phyloP scores from a whole-genome alignment of 148 eudicot genomes.

The Persicaria maculosa region DNA sequence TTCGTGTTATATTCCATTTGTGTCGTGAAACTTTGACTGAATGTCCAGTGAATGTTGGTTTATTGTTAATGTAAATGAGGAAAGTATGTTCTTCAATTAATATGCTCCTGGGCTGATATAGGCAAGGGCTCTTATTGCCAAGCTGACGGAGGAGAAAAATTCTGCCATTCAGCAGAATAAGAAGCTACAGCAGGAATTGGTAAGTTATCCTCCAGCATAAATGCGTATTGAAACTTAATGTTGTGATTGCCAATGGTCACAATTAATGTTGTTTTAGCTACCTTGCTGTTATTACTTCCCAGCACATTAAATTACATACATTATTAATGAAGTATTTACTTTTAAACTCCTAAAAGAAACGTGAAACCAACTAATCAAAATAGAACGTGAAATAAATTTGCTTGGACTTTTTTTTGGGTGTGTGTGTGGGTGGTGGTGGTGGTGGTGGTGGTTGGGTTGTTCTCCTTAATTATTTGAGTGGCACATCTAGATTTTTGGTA shows the following conservation, averaged over 20 bases:
- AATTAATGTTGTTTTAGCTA: background rate
- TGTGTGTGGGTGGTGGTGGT: background rate
- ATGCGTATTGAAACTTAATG: background rate
- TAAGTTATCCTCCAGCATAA: conserved; percentile 17
- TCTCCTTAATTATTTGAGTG: background rate
- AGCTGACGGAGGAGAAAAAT: conserved; percentile 66
- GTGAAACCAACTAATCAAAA: background rate
- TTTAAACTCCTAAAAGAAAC: background rate
- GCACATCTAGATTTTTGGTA: background rate
- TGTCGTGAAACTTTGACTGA: background rate
- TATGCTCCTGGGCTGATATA: conserved; percentile 21
- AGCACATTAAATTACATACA: background rate
- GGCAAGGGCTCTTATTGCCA: conserved; percentile 46
- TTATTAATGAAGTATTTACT: background rate
- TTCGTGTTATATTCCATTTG: too few relatives aligned
- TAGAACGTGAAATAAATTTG: background rate
- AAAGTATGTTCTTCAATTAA: background rate
- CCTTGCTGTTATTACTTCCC: background rate
- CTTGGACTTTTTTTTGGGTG: background rate
- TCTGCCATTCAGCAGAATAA: conserved; percentile 50
- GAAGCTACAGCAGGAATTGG: conserved; percentile 79
- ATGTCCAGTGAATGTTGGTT: background rate
- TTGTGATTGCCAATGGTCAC: conserved; percentile 1
- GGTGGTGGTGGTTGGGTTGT: background rate
- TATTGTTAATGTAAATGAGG: background rate